A percentile compares a stretch with the other conserved stretches of the same genome.
Conservation (phyloP, 2,329 filamentous ascomycete genomes). For the Paraconiothyrium sp. region DNA sequence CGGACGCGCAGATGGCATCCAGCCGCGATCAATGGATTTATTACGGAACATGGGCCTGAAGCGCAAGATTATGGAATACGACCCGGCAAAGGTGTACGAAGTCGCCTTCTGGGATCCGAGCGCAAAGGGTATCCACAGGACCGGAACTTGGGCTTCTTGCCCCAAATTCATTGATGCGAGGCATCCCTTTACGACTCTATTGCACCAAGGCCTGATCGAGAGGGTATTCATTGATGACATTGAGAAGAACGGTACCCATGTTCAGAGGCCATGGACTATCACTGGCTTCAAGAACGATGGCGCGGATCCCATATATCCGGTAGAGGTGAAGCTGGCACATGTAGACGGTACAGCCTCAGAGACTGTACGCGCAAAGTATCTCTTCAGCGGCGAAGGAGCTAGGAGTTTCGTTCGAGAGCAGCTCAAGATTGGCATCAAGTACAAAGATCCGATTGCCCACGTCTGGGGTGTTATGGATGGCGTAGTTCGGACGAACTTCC, state of each 20-base stretch:
- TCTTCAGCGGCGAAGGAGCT: conserved; percentile 71
- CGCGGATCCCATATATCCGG: conserved; percentile 75
- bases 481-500: conserved; percentile 71
- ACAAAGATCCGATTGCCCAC: conserved; percentile 70
- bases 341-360: conserved; percentile 76
- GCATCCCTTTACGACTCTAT: conserved; percentile 70
- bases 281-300: conserved; percentile 69
- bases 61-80: conserved; percentile 84
- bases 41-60: conserved; percentile 91
- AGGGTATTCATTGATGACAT: conserved; percentile 70
- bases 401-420: conserved; percentile 68
- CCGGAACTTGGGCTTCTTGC: conserved; percentile 83
- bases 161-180: conserved; percentile 78
- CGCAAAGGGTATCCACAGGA: conserved; percentile 64
- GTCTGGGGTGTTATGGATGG: conserved; percentile 75
- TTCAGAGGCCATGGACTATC: conserved; percentile 71
- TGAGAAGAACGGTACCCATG: conserved; percentile 64
- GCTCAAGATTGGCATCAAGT: conserved; percentile 72
- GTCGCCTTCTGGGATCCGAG: conserved; percentile 73
- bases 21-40: conserved; percentile 87
- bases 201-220: conserved; percentile 71
- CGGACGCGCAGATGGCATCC: conserved; percentile 89
- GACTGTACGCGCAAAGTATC: conserved; percentile 69
- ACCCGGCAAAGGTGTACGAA: conserved; percentile 85
- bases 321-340: conserved; percentile 80